A percentile compares a stretch with the other conserved stretches of the same genome.
Evolutionary conservation across 345 rosid genomes (phyloP).

Genomic region (Reutealis trisperma): DNA sequence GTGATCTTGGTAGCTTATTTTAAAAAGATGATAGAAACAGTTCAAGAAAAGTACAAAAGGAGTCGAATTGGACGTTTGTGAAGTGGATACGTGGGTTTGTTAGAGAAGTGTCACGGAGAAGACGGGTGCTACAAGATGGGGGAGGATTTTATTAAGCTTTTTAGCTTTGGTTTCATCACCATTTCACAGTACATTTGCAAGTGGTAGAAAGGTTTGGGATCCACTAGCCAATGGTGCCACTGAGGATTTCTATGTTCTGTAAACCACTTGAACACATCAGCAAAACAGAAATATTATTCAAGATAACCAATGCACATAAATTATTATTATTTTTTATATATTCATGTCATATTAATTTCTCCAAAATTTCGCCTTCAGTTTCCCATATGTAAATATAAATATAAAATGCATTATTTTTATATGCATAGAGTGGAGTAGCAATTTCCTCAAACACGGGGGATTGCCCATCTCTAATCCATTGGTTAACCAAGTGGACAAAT

Average conservation of each 20-base stretch:
- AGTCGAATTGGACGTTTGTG: constrained; percentile 20
- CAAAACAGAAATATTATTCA: no score
- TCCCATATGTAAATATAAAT: no score
- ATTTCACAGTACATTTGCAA: not conserved
- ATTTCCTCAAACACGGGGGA: no score
- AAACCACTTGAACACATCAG: not conserved
- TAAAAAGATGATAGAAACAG: constrained; percentile 14
- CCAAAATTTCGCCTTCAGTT: no score
- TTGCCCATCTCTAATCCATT: no score
- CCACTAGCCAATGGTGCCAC: constrained; percentile 2
- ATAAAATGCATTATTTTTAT: no score
- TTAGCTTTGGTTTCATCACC: constrained; percentile 28
- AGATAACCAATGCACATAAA: no score
- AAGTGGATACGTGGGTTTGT: constrained; percentile 34
- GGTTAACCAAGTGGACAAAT: not conserved
- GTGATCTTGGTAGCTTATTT: not conserved
- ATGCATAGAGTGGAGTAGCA: no score
- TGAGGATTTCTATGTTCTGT: not conserved
- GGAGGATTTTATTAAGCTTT: constrained; percentile 24
- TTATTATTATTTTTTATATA: no score
- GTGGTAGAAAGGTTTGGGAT: not conserved
- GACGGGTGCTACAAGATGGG: constrained; percentile 6
- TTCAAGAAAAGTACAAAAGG: constrained; percentile 29
- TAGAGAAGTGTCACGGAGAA: not conserved
- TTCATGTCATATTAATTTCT: no score